Percentiles rank a stretch among this genome's conserved stretches.
Evolutionary conservation across 805 yeast genomes (phyloP).

Genomic region (Teunomyces barrocoloradensis): DNA sequence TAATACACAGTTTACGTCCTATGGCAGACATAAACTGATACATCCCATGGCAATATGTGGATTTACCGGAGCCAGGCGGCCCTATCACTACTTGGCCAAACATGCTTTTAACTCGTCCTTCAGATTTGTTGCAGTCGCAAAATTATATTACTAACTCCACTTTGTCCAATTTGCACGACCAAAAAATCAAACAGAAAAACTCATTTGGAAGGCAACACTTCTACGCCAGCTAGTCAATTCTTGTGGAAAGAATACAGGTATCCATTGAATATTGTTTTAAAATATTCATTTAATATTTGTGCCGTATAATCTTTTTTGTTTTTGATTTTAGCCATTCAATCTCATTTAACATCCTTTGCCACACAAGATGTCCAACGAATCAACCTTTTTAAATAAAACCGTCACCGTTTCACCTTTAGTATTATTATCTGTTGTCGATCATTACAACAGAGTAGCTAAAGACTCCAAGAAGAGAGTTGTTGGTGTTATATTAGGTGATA

Average conservation of each 20-base stretch:
- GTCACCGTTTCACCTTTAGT: slow-evolving; percentile 96
- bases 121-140: not conserved
- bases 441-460: slow-evolving; percentile 82
- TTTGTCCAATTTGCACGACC: slow-evolving; percentile 2
- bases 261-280: not conserved
- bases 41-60: slow-evolving; percentile 92
- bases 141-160: not conserved
- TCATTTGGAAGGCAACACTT: not conserved
- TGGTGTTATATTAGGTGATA: slow-evolving; percentile 91
- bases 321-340: not conserved
- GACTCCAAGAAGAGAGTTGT: slow-evolving; percentile 75
- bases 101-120: slow-evolving; percentile 18
- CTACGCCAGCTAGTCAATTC: not conserved
- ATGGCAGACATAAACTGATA: slow-evolving; percentile 89
- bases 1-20: slow-evolving; percentile 81
- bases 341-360: slow-evolving; percentile 1
- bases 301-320: not conserved
- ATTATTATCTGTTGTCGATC: slow-evolving; percentile 90
- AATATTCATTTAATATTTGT: not conserved
- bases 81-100: slow-evolving; percentile 95
- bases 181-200: not conserved
- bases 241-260: not conserved
- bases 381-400: slow-evolving; percentile 44
- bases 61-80: slow-evolving; percentile 97
- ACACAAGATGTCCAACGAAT: slow-evolving; percentile 30